phyloP scores from a whole-genome alignment of 2,329 filamentous ascomycete genomes.

The Acephala macrosclerotiorum region DNA sequence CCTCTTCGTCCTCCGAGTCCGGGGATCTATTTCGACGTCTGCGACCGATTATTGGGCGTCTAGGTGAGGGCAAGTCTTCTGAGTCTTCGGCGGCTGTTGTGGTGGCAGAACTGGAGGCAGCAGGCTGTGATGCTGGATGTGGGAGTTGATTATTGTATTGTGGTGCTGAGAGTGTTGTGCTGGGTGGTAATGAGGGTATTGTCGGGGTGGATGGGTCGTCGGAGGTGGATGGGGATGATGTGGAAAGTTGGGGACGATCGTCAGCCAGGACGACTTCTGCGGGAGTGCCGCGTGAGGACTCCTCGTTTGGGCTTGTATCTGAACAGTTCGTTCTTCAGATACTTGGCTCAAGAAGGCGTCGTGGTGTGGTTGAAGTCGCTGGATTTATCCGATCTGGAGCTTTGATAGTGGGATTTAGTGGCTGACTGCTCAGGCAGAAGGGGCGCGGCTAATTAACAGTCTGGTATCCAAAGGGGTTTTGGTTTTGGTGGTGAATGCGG shows the following conservation, averaged over 20 bases:
- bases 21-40: conserved; percentile 56
- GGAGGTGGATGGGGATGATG: conserved; percentile 68
- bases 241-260: conserved; percentile 61
- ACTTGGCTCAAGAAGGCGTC: conserved; percentile 14
- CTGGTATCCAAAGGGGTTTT: conserved; percentile 20
- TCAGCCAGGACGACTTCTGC: conserved; percentile 76
- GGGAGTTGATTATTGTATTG: conserved; percentile 36
- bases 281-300: conserved; percentile 52
- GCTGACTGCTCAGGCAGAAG: conserved; percentile 22
- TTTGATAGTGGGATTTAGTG: conserved; percentile 11
- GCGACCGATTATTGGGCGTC: conserved; percentile 58
- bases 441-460: conserved; percentile 21
- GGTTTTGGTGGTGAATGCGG: conserved; percentile 13
- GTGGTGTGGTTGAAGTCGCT: conserved; percentile 20
- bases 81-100: conserved; percentile 29
- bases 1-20: conserved; percentile 48
- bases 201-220: conserved; percentile 70
- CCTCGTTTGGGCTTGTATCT: conserved; percentile 26
- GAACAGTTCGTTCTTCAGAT: conserved; percentile 24
- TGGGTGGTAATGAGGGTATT: conserved; percentile 56
- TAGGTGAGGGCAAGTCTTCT: conserved; percentile 40
- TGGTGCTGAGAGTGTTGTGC: conserved; percentile 54
- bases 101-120: conserved; percentile 36
- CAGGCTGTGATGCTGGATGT: conserved; percentile 29
- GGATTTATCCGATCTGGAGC: conserved; percentile 22